phyloP scores from a whole-genome alignment of 345 rosid species.

The Orychophragmus violaceus region DNA sequence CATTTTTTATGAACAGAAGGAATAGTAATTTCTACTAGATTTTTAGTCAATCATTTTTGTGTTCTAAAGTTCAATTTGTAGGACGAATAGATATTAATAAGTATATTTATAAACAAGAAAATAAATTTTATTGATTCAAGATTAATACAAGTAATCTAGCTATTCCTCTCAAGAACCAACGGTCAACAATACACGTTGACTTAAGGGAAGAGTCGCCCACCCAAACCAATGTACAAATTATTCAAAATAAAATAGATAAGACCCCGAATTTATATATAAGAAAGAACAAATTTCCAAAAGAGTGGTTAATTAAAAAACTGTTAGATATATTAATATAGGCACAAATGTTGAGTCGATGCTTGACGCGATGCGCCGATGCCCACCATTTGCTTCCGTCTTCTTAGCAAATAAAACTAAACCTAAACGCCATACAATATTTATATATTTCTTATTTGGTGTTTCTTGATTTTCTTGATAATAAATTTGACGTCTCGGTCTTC shows the following conservation, averaged over 20 bases:
- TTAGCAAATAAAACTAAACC: slow-evolving; percentile 7
- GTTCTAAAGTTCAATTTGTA: neutral
- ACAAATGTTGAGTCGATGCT: slow-evolving; percentile 23
- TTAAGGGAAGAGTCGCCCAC: slow-evolving; percentile 27
- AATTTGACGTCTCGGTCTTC: neutral
- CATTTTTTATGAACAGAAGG: no score
- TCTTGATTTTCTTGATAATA: slow-evolving; percentile 8
- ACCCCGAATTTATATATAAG: neutral
- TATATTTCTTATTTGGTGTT: slow-evolving; percentile 2
- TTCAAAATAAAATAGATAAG: neutral
- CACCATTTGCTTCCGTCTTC: slow-evolving; percentile 24
- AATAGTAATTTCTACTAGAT: neutral
- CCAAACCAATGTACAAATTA: slow-evolving; percentile 9
- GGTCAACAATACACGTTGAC: slow-evolving; percentile 29
- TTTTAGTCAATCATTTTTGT: neutral
- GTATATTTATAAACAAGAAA: neutral
- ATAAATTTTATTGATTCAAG: neutral
- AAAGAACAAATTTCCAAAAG: neutral
- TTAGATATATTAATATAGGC: slow-evolving; percentile 15
- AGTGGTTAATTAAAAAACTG: slow-evolving; percentile 13
- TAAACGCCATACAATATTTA: neutral
- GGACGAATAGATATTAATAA: neutral
- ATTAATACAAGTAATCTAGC: slow-evolving; percentile 14
- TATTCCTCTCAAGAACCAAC: slow-evolving; percentile 29
- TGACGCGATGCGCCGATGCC: slow-evolving; percentile 11